Evolutionary conservation across 2,329 filamentous ascomycete genomes (phyloP).

Genomic region (Albifimbria verrucaria): DNA sequence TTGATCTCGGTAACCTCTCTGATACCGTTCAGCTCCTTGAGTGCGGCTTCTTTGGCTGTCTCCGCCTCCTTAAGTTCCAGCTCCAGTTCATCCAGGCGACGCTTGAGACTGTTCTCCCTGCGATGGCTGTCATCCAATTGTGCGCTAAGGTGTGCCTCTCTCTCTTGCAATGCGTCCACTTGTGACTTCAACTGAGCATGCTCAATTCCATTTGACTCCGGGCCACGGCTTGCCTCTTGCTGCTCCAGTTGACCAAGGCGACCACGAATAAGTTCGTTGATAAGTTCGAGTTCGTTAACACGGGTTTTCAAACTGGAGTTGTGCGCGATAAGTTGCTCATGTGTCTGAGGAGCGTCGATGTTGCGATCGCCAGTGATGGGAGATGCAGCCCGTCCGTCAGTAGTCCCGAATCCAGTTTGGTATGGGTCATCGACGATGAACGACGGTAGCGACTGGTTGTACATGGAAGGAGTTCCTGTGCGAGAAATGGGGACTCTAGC

Average conservation of each 20-base stretch:
- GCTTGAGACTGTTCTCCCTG: conserved; percentile 78
- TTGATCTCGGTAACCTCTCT: too few species aligned
- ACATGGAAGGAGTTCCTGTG: conserved; percentile 73
- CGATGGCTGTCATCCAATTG: conserved; percentile 74
- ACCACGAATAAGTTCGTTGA: conserved; percentile 78
- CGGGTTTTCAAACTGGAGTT: conserved; percentile 91
- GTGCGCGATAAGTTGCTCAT: conserved; percentile 73
- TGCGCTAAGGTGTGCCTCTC: conserved; percentile 46
- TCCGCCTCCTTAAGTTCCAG: conserved; percentile 43
- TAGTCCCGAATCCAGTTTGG: conserved; percentile 45
- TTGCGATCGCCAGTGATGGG: conserved; percentile 58
- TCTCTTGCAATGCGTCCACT: conserved; percentile 42
- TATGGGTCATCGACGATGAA: conserved; percentile 76
- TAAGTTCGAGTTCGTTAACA: conserved; percentile 91
- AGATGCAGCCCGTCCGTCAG: conserved; percentile 49
- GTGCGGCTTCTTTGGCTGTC: conserved; percentile 9
- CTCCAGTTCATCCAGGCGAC: conserved; percentile 76
- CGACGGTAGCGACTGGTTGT: conserved; percentile 70
- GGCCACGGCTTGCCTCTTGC: conserved; percentile 65
- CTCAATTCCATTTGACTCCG: conserved; percentile 54
- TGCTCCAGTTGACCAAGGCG: conserved; percentile 76
- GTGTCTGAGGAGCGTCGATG: conserved; percentile 69
- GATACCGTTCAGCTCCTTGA: conserved; percentile 8
- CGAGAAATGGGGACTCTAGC: conserved; percentile 77
- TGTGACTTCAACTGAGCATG: conserved; percentile 56